These are phyloP conservation scores for Botryotinia narcissicola DNA, from an alignment of 2,329 filamentous ascomycete species.

Conservation along the genomic window DNA sequence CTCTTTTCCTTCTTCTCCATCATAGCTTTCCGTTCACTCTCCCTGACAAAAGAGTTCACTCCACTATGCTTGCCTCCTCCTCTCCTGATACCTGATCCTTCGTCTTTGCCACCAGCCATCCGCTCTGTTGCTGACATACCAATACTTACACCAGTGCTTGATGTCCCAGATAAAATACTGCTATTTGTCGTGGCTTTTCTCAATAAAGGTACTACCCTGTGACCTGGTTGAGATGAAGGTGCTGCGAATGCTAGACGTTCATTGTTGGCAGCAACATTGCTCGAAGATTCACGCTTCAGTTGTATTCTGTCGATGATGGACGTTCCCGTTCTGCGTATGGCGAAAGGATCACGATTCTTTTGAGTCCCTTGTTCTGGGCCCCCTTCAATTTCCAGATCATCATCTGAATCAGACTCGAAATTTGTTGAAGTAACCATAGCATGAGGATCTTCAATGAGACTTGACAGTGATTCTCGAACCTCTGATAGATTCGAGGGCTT, in stretches of 20 bases:
- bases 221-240: slow-evolving; percentile 44
- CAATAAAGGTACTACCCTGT: slow-evolving; percentile 69
- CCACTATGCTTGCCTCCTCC: slow-evolving; percentile 59
- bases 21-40: slow-evolving; percentile 55
- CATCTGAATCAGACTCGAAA: slow-evolving; percentile 53
- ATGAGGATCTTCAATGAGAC: slow-evolving; percentile 72
- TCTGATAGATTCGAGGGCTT: slow-evolving; percentile 76
- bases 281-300: slow-evolving; percentile 57
- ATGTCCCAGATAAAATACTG: slow-evolving; percentile 39
- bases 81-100: slow-evolving; percentile 55
- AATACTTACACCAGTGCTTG: slow-evolving; percentile 37
- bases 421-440: slow-evolving; percentile 45
- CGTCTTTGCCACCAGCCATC: slow-evolving; percentile 41
- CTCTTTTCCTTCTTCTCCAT: slow-evolving; percentile 56
- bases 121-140: slow-evolving; percentile 34
- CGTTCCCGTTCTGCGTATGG: slow-evolving; percentile 42
- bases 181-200: slow-evolving; percentile 70
- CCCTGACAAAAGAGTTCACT: slow-evolving; percentile 58
- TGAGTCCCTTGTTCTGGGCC: slow-evolving; percentile 44
- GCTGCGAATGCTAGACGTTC: slow-evolving; percentile 57
- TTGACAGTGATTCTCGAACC: slow-evolving; percentile 79
- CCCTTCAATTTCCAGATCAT: slow-evolving; percentile 51
- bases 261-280: slow-evolving; percentile 35
- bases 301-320: slow-evolving; percentile 71
- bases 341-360: slow-evolving; percentile 38